phyloP scores from a whole-genome alignment of 1,284 basidiomycete genomes.

The Ceraceosorus guamensis region DNA sequence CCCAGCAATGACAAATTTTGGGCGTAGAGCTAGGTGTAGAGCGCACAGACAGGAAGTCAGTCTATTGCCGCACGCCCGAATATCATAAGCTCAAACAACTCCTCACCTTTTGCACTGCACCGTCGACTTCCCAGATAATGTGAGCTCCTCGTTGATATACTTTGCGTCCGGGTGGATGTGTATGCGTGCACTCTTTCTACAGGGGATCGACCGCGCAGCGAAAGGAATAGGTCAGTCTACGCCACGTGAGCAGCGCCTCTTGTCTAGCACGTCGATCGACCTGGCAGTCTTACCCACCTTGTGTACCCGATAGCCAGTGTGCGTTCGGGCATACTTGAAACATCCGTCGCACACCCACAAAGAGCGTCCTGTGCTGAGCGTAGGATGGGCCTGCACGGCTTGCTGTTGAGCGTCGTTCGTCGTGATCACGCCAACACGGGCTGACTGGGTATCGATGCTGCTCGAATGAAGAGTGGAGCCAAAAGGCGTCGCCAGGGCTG shows the following conservation, averaged over 20 bases:
- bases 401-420: conserved; percentile 1
- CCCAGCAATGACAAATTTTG: conserved; percentile 93
- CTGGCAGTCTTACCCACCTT: conserved; percentile 8
- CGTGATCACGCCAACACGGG: not conserved
- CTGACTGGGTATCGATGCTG: conserved; percentile 1
- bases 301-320: conserved; percentile 30
- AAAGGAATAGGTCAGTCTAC: not conserved
- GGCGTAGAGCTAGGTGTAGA: conserved; percentile 69
- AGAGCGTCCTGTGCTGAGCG: not conserved
- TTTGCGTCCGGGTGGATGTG: conserved; percentile 75
- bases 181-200: conserved; percentile 65
- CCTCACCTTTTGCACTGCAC: conserved; percentile 68
- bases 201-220: not conserved
- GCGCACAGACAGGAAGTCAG: not conserved
- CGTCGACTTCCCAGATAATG: conserved; percentile 93
- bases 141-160: conserved; percentile 86
- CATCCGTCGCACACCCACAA: conserved; percentile 74
- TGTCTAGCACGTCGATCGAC: not conserved
- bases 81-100: no score
- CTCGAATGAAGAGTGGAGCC: not conserved
- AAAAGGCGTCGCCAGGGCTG: not conserved
- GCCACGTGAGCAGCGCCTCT: not conserved
- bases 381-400: not conserved
- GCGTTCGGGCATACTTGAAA: conserved; percentile 79
- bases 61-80: not conserved